Evolutionary conservation across 75 land plant species (phyloP), one percentile per base, ranked within the genome.

Genomic region (Cupressus sempervirens): DNA sequence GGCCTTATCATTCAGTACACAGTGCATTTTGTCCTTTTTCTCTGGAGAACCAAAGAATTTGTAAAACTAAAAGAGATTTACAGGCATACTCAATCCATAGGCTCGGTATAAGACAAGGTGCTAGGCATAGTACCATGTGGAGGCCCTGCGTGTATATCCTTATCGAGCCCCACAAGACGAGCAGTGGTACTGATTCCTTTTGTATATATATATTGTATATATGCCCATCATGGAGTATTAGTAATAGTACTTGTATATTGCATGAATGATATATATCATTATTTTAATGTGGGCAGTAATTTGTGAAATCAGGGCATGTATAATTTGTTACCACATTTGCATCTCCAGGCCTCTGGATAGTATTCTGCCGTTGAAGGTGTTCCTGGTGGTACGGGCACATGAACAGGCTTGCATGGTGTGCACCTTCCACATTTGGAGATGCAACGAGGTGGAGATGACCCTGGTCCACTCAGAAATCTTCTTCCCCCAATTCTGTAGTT

Each of bases 291-390:
- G 23, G 12, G 46, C n/a, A 84, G 12, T n/a, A 26, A 30, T 36
- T 38, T 84, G 84, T 26, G 8, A 43, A 23, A 81, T 86, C 65
- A 91, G 20, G 94, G 94, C 94, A 91, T 91, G 90, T 88, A 93
- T 77, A 90, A 79, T 82, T 83, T 88, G 89, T 88, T 90, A 26
- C 93, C 93, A 81, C 94, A 93, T 83, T 91, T 93, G 94, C 94
- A 93, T 54, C 94, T 88, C 94, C 94, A 93, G 1, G 92, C 94
- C 77, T 93, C 94, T 0, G 94, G 94, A 36, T 93, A 93, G 86
- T 93, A 93, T 82, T 92, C 93, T 13, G 86, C 76, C 18, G 87
- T 85, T 45, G 81, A 85, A 13, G 92, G 88, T 7, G 83, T 85
- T 2, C 93, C 94, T 0, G 90, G 94, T 34, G 89, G 94, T 34